These are phyloP conservation scores for Chaetoscypha palmicola DNA, from an alignment of 2,329 filamentous ascomycete species.

Conservation along the genomic window DNA sequence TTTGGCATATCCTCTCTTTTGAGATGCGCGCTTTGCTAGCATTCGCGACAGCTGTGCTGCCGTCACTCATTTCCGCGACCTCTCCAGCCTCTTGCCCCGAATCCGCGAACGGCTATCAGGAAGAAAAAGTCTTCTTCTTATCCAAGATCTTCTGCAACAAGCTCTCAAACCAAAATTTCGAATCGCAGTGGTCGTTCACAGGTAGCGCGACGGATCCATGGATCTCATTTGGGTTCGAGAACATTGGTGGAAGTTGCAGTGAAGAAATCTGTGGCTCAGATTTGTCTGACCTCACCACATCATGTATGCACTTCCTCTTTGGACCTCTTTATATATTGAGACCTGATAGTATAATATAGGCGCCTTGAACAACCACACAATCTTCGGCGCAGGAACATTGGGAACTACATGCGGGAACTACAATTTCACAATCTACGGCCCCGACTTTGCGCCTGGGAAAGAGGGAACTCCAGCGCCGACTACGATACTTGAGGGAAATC, in stretches of 20 bases:
- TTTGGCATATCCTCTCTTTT: neutral
- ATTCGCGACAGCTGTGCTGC: neutral
- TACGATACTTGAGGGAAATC: neutral
- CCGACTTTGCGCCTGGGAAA: conserved; percentile 2
- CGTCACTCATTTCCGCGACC: neutral
- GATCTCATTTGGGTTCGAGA: conserved; percentile 11
- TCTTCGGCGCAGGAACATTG: conserved; percentile 10
- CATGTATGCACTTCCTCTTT: too few species aligned
- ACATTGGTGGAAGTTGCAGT: conserved; percentile 2
- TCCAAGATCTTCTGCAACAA: conserved; percentile 12
- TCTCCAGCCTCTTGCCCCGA: conserved; percentile 8
- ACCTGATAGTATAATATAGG: conserved; percentile 2
- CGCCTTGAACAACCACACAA: conserved; percentile 5
- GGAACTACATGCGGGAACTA: conserved; percentile 9
- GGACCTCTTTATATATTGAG: too few species aligned
- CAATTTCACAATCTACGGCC: conserved; percentile 10
- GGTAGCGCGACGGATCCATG: conserved; percentile 7
- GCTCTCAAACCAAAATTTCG: conserved; percentile 7
- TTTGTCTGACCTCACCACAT: too few species aligned
- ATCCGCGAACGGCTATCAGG: conserved; percentile 6
- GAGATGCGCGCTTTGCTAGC: neutral
- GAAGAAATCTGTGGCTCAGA: conserved; percentile 4
- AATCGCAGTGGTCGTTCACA: conserved; percentile 3
- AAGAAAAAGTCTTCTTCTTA: conserved; percentile 8
- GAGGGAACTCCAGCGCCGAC: conserved; percentile 1